Percentiles rank a stretch among this genome's conserved stretches.
These are phyloP conservation scores for Chaetomium cochliodes DNA, from an alignment of 495 filamentous ascomycete genomes.

Conservation along the genomic window DNA sequence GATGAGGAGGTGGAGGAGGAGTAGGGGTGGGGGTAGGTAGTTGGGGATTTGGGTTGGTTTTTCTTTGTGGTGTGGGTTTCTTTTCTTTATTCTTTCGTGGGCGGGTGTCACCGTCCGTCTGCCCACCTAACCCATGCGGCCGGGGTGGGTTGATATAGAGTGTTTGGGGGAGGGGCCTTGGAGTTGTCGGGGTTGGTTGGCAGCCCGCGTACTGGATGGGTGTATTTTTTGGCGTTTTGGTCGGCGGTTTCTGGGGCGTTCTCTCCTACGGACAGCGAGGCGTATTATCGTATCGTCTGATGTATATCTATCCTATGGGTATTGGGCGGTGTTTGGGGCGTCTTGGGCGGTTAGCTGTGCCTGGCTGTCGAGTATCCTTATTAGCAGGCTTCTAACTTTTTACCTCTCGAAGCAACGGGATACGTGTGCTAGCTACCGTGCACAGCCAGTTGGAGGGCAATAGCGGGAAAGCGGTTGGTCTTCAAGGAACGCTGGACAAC, in stretches of 20 bases:
- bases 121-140: too few relatives aligned
- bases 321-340: background rate
- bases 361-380: background rate
- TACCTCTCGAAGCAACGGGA: background rate
- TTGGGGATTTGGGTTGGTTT: too few relatives aligned
- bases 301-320: background rate
- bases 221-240: background rate
- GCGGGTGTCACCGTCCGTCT: too few relatives aligned
- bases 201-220: too few relatives aligned
- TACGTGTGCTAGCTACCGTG: background rate
- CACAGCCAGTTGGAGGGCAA: too few relatives aligned
- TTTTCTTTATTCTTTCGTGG: too few relatives aligned
- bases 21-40: slow-evolving; percentile 5
- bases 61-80: too few relatives aligned
- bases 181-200: too few relatives aligned
- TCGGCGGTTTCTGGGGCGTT: background rate
- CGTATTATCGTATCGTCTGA: background rate
- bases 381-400: background rate
- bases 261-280: background rate
- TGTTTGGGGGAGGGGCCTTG: too few relatives aligned
- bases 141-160: too few relatives aligned
- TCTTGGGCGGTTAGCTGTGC: background rate
- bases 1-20: slow-evolving; percentile 65
- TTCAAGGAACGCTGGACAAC: too few relatives aligned
- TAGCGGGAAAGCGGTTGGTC: too few relatives aligned